These are phyloP conservation scores for Catunica adiposa DNA, from an alignment of 2,329 filamentous ascomycete species.

Conservation along the genomic window DNA sequence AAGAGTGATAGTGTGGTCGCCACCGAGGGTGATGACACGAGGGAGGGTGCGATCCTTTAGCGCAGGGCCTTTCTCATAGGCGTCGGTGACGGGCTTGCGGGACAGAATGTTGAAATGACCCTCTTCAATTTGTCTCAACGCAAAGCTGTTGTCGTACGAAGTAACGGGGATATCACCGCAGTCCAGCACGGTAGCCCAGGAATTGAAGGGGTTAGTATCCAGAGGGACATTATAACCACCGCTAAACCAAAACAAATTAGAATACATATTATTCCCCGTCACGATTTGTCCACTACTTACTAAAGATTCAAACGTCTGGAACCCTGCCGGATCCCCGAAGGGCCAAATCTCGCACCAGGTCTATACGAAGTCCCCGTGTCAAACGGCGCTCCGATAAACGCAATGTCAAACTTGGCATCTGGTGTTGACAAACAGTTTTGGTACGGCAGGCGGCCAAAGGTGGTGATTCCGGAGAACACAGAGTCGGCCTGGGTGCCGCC, in stretches of 20 bases:
- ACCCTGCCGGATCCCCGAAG: constrained; percentile 71
- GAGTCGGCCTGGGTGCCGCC: constrained; percentile 71
- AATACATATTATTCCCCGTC: neutral
- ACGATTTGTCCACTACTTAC: constrained; percentile 33
- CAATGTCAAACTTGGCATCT: constrained; percentile 63
- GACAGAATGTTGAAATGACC: constrained; percentile 63
- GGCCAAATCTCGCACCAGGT: constrained; percentile 69
- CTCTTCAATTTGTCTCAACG: constrained; percentile 70
- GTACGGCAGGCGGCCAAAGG: constrained; percentile 67
- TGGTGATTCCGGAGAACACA: constrained; percentile 76
- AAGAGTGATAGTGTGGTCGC: constrained; percentile 46
- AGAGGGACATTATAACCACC: constrained; percentile 78
- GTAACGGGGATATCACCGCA: constrained; percentile 77
- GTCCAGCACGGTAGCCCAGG: constrained; percentile 64
- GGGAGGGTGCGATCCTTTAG: constrained; percentile 62
- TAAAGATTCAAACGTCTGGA: constrained; percentile 75
- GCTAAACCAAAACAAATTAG: constrained; percentile 25
- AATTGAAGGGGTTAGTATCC: constrained; percentile 63
- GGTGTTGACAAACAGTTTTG: constrained; percentile 56
- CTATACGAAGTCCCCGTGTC: constrained; percentile 77
- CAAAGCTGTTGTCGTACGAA: constrained; percentile 72
- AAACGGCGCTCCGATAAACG: constrained; percentile 71
- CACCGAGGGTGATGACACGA: constrained; percentile 60
- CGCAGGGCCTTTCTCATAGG: constrained; percentile 48
- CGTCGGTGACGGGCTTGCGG: constrained; percentile 52